Evolutionary conservation across 1,284 basidiomycete species (phyloP), one percentile per base, ranked within the genome.

Genomic region (Microbotryum intermedium): DNA sequence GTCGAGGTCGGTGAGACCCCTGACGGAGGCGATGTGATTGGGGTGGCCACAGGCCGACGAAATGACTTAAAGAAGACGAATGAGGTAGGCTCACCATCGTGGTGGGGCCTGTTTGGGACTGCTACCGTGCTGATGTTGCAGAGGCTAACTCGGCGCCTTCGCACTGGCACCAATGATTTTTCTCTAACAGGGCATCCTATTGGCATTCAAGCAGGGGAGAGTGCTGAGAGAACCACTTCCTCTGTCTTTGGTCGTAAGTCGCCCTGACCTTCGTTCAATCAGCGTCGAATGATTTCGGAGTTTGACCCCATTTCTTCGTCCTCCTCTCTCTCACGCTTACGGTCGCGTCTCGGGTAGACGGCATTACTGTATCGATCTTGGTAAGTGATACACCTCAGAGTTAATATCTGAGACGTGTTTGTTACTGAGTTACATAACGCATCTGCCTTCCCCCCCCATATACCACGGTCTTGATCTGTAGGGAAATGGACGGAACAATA

Each of bases 401-500:
- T 39, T 1, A 6, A 18, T 18, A 5, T 39, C 10, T 6, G 11
- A 39, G 6, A 6, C 3, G 6, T 39, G 9, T 39, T 39, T 39
- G 34, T 16, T 39, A 11, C 10, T 39, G 4, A 39, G 10, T 39
- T 18, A 3, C 16, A 18, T 39, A 16, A 11, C 34, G 20, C 9
- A 3, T 13, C 44, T 53, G 44, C 43, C 39, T 10, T 1, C 2
- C 10, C 44, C 25, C 4, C 16, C 16, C 8, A 42, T 20, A 4
- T 23, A 26, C 7, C 26, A 11, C 25, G 1, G 34, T 67, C 6
- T 67, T 50, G 25, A 50, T 57, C 11, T 26, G n/a, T 1, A 64
- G 67, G 67, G 25, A 53, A 20, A 29, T 62, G 53, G 67, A 68
- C 44, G 67, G 67, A 6, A 68, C 67, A 1, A 66, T 68, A n/a